phyloP scores from a whole-genome alignment of 306 rosid genomes.

The Medicago arabica region DNA sequence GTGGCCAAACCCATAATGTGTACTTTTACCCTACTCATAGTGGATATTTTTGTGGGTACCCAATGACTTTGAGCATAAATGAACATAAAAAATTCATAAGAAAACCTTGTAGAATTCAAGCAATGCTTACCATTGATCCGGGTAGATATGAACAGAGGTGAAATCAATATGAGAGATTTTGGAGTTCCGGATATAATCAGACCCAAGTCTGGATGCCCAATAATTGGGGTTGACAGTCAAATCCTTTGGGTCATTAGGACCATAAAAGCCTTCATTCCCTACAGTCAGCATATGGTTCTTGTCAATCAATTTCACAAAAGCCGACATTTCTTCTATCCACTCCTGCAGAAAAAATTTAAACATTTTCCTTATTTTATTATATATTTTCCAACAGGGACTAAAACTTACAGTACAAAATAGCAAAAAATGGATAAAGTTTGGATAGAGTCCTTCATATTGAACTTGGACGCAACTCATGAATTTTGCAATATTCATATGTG shows the following conservation, averaged over 20 bases:
- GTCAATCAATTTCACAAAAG: conserved; percentile 83
- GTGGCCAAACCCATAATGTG: neutral
- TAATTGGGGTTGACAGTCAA: conserved; percentile 78
- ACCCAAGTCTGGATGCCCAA: conserved; percentile 96
- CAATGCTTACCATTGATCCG: conserved; percentile 88
- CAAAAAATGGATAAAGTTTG: conserved; percentile 3
- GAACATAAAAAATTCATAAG: neutral
- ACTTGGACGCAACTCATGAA: neutral
- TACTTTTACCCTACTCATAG: neutral
- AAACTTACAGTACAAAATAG: neutral
- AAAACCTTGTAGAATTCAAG: neutral
- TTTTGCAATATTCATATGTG: neutral
- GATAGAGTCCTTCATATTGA: conserved; percentile 16
- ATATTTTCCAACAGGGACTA: conserved; percentile 1
- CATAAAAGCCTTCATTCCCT: conserved; percentile 96
- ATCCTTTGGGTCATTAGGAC: conserved; percentile 78
- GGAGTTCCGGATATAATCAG: conserved; percentile 91
- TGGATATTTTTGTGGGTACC: no score
- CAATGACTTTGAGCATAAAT: neutral
- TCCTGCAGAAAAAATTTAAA: conserved; percentile 53
- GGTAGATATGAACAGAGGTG: conserved; percentile 90
- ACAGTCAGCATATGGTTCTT: conserved; percentile 88
- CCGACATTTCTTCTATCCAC: conserved; percentile 97
- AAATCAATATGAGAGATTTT: conserved; percentile 70
- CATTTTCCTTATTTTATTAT: neutral